Evolutionary conservation across 768 basidiomycete genomes (phyloP).

Genomic region (Suillus fuscotomentosus): DNA sequence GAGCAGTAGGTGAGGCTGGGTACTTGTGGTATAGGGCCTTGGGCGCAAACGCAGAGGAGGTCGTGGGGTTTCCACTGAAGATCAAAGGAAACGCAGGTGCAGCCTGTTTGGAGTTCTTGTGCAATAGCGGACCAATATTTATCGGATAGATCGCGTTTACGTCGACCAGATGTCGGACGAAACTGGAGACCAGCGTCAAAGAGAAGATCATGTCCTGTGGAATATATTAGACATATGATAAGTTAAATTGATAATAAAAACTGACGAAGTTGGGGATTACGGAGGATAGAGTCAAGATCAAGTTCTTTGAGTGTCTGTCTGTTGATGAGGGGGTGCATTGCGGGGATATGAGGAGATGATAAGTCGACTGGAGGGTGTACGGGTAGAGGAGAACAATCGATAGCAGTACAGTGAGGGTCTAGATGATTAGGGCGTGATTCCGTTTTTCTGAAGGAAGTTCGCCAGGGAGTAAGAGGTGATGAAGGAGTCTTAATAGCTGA

Average conservation of each 20-base stretch:
- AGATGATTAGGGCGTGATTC: slow-evolving; percentile 14
- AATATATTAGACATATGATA: slow-evolving; percentile 1
- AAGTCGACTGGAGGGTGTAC: slow-evolving; percentile 38
- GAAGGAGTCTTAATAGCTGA: slow-evolving; percentile 15
- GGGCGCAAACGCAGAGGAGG: slow-evolving; percentile 55
- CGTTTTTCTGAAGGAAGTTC: slow-evolving; percentile 18
- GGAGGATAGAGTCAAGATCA: slow-evolving; percentile 81
- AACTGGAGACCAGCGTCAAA: slow-evolving; percentile 87
- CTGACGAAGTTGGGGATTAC: slow-evolving; percentile 89
- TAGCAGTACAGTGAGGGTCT: slow-evolving; percentile 21
- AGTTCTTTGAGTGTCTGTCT: slow-evolving; percentile 81
- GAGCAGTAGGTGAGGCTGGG: slow-evolving; percentile 46
- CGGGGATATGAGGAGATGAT: slow-evolving; percentile 57
- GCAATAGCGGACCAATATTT: slow-evolving; percentile 84
- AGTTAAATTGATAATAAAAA: slow-evolving; percentile 22
- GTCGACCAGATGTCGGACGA: slow-evolving; percentile 70
- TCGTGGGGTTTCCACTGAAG: slow-evolving; percentile 51
- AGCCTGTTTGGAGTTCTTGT: slow-evolving; percentile 75
- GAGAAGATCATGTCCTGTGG: slow-evolving; percentile 80
- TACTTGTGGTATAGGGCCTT: slow-evolving; percentile 39
- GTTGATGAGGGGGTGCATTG: slow-evolving; percentile 75
- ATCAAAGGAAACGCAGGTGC: slow-evolving; percentile 82
- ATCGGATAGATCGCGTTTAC: slow-evolving; percentile 70
- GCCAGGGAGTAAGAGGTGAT: slow-evolving; percentile 29
- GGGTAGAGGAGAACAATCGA: slow-evolving; percentile 19